These are phyloP conservation scores for Camellia oleifera DNA, from an alignment of 179 eudicot genomes.

Conservation along the genomic window DNA sequence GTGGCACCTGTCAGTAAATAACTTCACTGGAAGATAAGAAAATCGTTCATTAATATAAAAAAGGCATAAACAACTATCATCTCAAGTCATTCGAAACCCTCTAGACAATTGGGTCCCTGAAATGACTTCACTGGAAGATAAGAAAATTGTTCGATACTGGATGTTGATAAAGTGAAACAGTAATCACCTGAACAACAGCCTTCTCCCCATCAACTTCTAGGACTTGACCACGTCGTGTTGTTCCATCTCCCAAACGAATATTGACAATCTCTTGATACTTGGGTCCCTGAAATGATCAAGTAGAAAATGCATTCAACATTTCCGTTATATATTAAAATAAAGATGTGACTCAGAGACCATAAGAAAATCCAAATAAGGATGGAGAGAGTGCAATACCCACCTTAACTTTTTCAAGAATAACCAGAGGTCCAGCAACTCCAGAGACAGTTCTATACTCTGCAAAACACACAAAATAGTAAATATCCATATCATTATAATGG, in stretches of 20 bases:
- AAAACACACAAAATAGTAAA: constrained; percentile 11
- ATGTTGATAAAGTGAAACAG: not conserved
- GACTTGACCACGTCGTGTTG: constrained; percentile 94
- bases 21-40: no score
- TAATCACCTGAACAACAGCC: constrained; percentile 85
- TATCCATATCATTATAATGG: not conserved
- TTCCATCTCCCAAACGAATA: constrained; percentile 94
- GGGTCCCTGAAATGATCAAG: constrained; percentile 60
- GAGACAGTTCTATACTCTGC: constrained; percentile 94
- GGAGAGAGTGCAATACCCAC: constrained; percentile 28
- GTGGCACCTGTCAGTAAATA: no score
- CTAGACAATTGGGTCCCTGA: no score
- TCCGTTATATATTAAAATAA: not conserved
- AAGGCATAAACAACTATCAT: not conserved
- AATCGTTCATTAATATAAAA: no score
- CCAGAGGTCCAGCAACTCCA: constrained; percentile 98
- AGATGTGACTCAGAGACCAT: not conserved
- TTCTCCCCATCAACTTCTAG: constrained; percentile 98
- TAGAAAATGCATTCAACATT: not conserved
- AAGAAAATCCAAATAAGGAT: not conserved
- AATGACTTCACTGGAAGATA: no score
- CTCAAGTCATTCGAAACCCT: no score
- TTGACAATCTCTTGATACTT: constrained; percentile 95
- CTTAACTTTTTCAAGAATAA: constrained; percentile 96
- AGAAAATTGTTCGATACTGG: not conserved